Percentiles rank a stretch among this genome's conserved stretches.
Evolutionary conservation across 257 asterid species (phyloP).

Genomic region (Leptodermis oblonga): DNA sequence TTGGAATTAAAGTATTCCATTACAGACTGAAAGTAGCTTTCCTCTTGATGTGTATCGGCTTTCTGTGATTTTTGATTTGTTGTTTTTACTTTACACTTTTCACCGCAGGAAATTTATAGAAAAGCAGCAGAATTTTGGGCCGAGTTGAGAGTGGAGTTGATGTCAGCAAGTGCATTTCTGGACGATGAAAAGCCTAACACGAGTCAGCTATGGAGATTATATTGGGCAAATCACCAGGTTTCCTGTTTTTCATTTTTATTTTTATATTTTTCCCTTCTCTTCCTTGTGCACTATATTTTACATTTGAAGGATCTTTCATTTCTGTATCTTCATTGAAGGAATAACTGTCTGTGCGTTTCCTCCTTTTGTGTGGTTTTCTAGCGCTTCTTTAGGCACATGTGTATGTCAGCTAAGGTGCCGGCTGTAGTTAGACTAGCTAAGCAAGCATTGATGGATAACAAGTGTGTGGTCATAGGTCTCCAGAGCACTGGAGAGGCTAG

Average conservation of each 20-base stretch:
- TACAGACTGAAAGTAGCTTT: neutral
- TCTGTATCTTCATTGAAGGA: neutral
- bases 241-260: constrained; percentile 16
- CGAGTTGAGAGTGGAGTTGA: constrained; percentile 75
- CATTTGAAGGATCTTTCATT: neutral
- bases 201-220: constrained; percentile 88
- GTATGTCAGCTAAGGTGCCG: constrained; percentile 98
- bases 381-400: constrained; percentile 98
- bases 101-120: constrained; percentile 74
- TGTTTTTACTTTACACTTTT: constrained; percentile 17
- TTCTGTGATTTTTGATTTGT: constrained; percentile 1
- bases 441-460: constrained; percentile 67
- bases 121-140: constrained; percentile 95
- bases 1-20: neutral
- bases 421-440: constrained; percentile 78
- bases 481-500: constrained; percentile 99
- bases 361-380: constrained; percentile 32
- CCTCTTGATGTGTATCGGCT: neutral
- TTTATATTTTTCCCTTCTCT: neutral
- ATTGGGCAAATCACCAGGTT: constrained; percentile 99
- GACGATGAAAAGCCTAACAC: constrained; percentile 56
- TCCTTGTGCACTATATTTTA: too few relatives aligned
- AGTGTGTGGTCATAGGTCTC: constrained; percentile 89
- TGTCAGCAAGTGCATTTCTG: constrained; percentile 61
- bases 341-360: constrained; percentile 20